phyloP scores from a whole-genome alignment of 495 filamentous ascomycete species.

The Aspergillus saccharolyticus region DNA sequence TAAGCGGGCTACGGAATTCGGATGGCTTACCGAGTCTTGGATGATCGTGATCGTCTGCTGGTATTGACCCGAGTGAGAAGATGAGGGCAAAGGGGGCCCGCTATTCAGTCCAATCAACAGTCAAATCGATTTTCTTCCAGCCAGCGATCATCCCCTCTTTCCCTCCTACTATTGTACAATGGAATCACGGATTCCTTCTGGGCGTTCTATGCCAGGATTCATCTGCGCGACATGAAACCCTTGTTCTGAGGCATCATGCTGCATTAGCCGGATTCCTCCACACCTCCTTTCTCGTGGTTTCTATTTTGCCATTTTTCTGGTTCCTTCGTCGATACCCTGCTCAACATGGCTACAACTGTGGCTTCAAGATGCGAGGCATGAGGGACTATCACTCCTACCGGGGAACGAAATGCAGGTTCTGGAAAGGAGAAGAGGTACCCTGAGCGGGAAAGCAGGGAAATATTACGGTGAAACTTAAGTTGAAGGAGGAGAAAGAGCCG shows the following conservation, averaged over 20 bases:
- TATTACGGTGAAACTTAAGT: slow-evolving; percentile 1
- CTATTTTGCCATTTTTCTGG: slow-evolving; percentile 4
- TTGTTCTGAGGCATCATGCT: slow-evolving; percentile 28
- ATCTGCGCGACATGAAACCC: slow-evolving; percentile 37
- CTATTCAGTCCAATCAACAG: background rate
- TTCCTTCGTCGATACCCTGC: background rate
- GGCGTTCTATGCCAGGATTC: slow-evolving; percentile 20
- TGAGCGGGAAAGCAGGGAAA: slow-evolving; percentile 6
- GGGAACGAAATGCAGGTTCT: background rate
- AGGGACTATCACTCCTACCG: background rate
- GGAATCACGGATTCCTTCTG: slow-evolving; percentile 9
- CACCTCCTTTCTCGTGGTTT: slow-evolving; percentile 14
- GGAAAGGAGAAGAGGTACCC: background rate
- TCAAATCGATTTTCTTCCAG: background rate
- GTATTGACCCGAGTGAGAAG: slow-evolving; percentile 11
- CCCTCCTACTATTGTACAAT: background rate
- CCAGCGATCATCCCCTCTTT: background rate
- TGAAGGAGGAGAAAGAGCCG: background rate
- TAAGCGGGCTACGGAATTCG: slow-evolving; percentile 6
- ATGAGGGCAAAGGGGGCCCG: background rate
- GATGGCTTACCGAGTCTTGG: slow-evolving; percentile 14
- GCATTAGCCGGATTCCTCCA: slow-evolving; percentile 24
- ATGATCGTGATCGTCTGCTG: slow-evolving; percentile 17
- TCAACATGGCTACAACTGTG: background rate
- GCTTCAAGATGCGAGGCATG: slow-evolving; percentile 27